Evolutionary conservation across 768 basidiomycete species (phyloP).

Genomic region (Termitomyces eurrhizus): DNA sequence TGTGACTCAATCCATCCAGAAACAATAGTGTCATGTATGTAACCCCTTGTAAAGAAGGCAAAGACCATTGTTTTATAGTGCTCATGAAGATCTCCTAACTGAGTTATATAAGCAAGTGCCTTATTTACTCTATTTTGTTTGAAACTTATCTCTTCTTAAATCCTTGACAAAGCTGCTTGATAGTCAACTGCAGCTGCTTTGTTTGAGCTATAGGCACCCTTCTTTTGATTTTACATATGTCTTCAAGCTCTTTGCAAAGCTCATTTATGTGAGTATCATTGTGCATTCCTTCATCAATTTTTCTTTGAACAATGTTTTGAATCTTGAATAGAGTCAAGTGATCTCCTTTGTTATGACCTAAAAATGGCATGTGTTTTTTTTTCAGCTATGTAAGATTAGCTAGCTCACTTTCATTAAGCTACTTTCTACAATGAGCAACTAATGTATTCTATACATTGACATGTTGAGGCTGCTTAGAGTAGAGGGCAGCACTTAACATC

Average conservation of each 20-base stretch:
- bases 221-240: not conserved
- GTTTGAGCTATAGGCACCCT: not conserved
- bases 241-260: not conserved
- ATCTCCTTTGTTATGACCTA: not conserved
- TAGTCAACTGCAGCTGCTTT: not conserved
- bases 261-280: not conserved
- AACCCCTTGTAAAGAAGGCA: no score
- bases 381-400: not conserved
- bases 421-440: not conserved
- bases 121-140: no score
- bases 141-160: no score
- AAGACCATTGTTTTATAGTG: no score
- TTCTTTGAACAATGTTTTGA: not conserved
- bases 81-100: no score
- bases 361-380: not conserved
- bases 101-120: no score
- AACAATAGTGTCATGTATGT: no score
- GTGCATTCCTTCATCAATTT: not conserved
- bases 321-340: not conserved
- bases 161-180: no score
- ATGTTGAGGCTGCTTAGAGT: not conserved
- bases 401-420: not conserved
- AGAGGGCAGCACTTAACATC: not conserved
- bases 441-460: not conserved
- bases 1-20: no score